These are phyloP conservation scores for Pelagophyceae sp. DNA, from an alignment of 352 stramenopile species.

Conservation along the genomic window DNA sequence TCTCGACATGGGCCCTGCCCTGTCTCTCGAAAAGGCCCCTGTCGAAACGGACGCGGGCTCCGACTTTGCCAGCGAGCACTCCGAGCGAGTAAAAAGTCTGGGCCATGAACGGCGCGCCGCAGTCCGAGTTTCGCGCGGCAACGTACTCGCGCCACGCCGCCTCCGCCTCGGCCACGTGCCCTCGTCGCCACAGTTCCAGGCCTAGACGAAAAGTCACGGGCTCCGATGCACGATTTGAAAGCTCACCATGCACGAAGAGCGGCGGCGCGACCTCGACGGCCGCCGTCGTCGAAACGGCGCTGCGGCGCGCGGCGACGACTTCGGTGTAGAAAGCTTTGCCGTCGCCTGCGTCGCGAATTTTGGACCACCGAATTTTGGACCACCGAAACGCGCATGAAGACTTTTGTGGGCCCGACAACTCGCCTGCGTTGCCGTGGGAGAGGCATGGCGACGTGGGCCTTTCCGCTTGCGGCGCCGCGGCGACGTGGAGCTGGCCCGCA, in stretches of 20 bases:
- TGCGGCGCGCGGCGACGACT: not conserved
- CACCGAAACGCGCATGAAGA: too few species aligned
- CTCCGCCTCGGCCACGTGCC: not conserved
- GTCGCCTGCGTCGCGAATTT: too few species aligned
- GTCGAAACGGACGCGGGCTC: not conserved
- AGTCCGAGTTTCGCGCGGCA: not conserved
- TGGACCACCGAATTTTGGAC: too few species aligned
- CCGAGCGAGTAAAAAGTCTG: not conserved
- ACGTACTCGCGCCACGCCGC: not conserved
- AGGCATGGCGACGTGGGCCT: not conserved
- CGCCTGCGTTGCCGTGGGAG: constrained; percentile 5
- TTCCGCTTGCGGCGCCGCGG: too few species aligned
- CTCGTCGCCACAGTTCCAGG: not conserved
- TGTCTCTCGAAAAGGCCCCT: too few species aligned
- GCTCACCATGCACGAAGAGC: not conserved
- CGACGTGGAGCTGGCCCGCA: not conserved
- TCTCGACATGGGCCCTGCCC: too few species aligned
- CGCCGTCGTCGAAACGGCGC: not conserved
- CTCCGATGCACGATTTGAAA: too few species aligned
- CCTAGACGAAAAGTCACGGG: too few species aligned
- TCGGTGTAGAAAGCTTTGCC: not conserved
- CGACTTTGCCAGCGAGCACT: not conserved
- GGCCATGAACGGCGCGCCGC: not conserved
- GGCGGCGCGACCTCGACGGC: not conserved
- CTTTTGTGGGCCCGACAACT: too few species aligned